Evolutionary conservation across 805 yeast species (phyloP).

Genomic region (Wickerhamomyces canadensis): DNA sequence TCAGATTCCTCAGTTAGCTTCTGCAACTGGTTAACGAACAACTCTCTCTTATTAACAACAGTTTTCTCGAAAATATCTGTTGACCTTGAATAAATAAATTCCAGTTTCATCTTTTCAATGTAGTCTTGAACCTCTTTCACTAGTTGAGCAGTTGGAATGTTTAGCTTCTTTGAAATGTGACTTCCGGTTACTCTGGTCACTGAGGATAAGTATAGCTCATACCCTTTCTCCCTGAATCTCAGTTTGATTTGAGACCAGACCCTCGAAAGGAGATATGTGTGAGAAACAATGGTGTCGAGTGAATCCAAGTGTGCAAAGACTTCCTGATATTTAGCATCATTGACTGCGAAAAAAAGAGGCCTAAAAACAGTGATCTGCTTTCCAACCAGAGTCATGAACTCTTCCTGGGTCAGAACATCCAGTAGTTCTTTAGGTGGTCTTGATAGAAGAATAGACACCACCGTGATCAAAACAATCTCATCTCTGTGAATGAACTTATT

Average conservation of each 20-base stretch:
- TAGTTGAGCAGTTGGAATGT: slow-evolving; percentile 11
- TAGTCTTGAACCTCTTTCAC: slow-evolving; percentile 13
- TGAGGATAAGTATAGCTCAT: slow-evolving; percentile 28
- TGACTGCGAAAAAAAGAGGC: slow-evolving; percentile 19
- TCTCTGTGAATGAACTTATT: slow-evolving; percentile 17
- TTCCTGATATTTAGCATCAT: slow-evolving; percentile 22
- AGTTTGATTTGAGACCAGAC: slow-evolving; percentile 21
- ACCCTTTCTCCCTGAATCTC: slow-evolving; percentile 26
- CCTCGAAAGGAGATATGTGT: slow-evolving; percentile 14
- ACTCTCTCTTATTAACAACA: slow-evolving; percentile 9
- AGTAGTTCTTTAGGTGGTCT: slow-evolving; percentile 13
- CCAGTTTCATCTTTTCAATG: slow-evolving; percentile 11
- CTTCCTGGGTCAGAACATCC: slow-evolving; percentile 13
- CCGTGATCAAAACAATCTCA: slow-evolving; percentile 16
- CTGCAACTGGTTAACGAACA: slow-evolving; percentile 12
- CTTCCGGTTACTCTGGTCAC: slow-evolving; percentile 15
- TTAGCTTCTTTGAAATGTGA: slow-evolving; percentile 15
- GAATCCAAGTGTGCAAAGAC: slow-evolving; percentile 14
- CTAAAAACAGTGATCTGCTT: slow-evolving; percentile 17
- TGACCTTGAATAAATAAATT: slow-evolving; percentile 8
- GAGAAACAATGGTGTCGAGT: slow-evolving; percentile 6
- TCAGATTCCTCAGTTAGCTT: slow-evolving; percentile 18
- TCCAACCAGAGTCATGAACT: slow-evolving; percentile 17
- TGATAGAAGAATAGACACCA: slow-evolving; percentile 16
- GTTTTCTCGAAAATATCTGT: slow-evolving; percentile 11